Evolutionary conservation across 2,329 filamentous ascomycete genomes (phyloP).

Genomic region (Huntiella abstrusa): DNA sequence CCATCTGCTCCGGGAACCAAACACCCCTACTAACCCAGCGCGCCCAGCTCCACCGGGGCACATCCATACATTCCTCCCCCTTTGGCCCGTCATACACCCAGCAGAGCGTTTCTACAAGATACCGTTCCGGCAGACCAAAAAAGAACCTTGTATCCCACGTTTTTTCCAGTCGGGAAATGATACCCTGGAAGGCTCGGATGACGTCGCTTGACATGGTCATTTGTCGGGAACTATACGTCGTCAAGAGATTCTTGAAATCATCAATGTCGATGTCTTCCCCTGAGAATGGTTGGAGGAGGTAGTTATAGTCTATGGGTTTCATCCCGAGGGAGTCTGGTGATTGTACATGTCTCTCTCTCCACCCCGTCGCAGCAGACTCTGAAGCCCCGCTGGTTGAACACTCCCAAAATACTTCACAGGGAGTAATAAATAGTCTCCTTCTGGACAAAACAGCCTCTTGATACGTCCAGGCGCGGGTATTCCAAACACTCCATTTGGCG

Average conservation of each 20-base stretch:
- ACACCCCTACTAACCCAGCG: too few species aligned
- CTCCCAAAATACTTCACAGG: conserved; percentile 11
- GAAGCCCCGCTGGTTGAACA: conserved; percentile 7
- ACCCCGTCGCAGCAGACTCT: background rate
- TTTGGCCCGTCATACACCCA: background rate
- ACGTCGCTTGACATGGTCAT: conserved; percentile 9
- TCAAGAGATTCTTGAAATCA: background rate
- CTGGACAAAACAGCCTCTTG: conserved; percentile 11
- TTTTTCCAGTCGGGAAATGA: background rate
- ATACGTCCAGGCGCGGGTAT: conserved; percentile 12
- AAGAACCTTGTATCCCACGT: conserved; percentile 1
- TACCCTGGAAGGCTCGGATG: conserved; percentile 10
- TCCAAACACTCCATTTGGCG: conserved; percentile 5
- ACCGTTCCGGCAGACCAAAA: conserved; percentile 2
- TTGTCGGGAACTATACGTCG: conserved; percentile 17
- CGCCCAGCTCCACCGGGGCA: background rate
- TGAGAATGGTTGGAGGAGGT: background rate
- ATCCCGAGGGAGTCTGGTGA: too few species aligned
- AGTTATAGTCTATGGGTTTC: too few species aligned
- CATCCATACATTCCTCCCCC: background rate
- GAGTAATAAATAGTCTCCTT: conserved; percentile 11
- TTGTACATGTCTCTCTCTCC: too few species aligned
- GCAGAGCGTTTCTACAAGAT: conserved; percentile 4
- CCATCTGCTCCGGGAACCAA: too few species aligned
- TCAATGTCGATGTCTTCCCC: background rate